phyloP scores from a whole-genome alignment of 352 stramenopile genomes.

The Thalassiosira exigua region DNA sequence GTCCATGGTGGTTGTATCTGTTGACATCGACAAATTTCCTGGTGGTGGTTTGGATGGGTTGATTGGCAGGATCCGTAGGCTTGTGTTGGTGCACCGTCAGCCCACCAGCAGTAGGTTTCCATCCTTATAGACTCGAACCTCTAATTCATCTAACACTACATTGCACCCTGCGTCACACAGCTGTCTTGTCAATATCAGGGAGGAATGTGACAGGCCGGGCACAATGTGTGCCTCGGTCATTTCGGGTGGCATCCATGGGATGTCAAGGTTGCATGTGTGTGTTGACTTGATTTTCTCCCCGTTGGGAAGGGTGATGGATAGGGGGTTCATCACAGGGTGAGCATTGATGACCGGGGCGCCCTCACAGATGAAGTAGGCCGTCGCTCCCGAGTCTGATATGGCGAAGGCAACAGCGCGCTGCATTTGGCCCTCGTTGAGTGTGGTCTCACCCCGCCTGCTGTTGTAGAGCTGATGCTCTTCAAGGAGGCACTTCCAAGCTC shows the following conservation, averaged over 20 bases:
- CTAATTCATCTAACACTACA: constrained; percentile 20
- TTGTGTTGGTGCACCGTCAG: too few species aligned
- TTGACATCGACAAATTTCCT: too few species aligned
- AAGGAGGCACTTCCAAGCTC: not conserved
- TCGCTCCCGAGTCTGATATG: constrained; percentile 31
- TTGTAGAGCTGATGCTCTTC: not conserved
- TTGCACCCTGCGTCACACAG: constrained; percentile 41
- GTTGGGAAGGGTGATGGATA: constrained; percentile 22
- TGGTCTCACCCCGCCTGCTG: not conserved
- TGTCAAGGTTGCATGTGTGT: constrained; percentile 37
- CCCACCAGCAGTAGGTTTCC: too few species aligned
- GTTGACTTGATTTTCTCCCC: constrained; percentile 15
- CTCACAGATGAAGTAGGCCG: constrained; percentile 19
- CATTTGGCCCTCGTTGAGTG: not conserved
- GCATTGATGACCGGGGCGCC: constrained; percentile 21
- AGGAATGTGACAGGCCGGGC: constrained; percentile 29
- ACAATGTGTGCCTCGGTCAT: constrained; percentile 41
- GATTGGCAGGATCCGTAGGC: too few species aligned
- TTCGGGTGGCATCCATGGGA: constrained; percentile 19
- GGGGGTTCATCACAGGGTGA: not conserved
- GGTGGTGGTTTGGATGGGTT: too few species aligned
- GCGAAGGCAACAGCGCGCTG: not conserved
- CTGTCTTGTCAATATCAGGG: constrained; percentile 22
- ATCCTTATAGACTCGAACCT: constrained; percentile 17
- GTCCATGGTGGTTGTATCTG: too few species aligned